Evolutionary conservation across 257 asterid genomes (phyloP), one percentile per base, ranked within the genome.

Genomic region (Solanum megistacrolobum): DNA sequence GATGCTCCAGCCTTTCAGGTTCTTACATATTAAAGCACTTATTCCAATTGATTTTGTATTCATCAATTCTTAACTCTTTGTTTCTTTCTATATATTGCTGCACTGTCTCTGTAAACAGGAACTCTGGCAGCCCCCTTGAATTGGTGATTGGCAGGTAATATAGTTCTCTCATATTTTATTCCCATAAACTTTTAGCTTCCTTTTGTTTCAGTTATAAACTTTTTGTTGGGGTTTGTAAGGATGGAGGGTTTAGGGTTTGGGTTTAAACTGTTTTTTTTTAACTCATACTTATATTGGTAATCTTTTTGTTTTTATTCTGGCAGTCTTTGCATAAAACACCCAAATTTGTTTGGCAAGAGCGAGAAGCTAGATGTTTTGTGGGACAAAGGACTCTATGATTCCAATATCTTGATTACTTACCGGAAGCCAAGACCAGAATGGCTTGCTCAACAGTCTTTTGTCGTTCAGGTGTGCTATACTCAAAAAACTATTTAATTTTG

Each of bases 321-420:
- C 94, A 97, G 99, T 91, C 98, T 97, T 83, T 96, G 98, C 88
- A 91, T 96, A 88, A 97, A 97, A 92, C 99, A 97, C 88, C 98
- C 98, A 21, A 97, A 96, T 93, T 91, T 97, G 81, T 97, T 97
- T 81, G 99, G 99, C 85, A 96, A 94, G 91, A 93, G 99, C 65
- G 99, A 97, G 94, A 97, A 97, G 95, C 98, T 97, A 65, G 98
- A 96, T 91, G 90, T 97, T 87, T 92, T 91, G 90, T 97, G 98
- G 95, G 99, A 97, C 86, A 97, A 97, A 91, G 99, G 99, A 62
- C 94, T 97, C 9, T 96, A 96, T 89, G 98, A 97, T 92, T 96
- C 99, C 89, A 96, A 94, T 89, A 72, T 97, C 83, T 91, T 93
- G 91, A 88, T 96, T 84, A 94, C 99, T 52, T 95, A 92, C 88